Conservation (phyloP, 2,329 filamentous ascomycete genomes). For the Monilinia fructigena region DNA sequence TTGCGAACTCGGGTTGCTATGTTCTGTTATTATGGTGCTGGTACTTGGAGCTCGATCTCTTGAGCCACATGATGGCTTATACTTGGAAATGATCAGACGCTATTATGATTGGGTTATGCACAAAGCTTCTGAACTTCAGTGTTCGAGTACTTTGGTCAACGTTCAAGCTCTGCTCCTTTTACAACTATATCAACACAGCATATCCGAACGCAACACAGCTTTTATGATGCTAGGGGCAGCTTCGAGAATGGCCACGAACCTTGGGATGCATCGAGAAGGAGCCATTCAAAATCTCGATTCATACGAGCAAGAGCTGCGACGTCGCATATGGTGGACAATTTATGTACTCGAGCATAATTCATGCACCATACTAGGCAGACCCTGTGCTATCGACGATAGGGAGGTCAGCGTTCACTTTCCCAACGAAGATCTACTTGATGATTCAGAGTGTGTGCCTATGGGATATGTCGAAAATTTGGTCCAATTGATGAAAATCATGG, state of each 20-base stretch:
- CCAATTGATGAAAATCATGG: constrained; percentile 33
- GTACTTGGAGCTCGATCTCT: constrained; percentile 44
- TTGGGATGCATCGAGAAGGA: constrained; percentile 47
- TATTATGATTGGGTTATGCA: constrained; percentile 41
- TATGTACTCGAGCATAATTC: constrained; percentile 38
- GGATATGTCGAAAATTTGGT: constrained; percentile 35
- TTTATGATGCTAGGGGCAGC: constrained; percentile 45
- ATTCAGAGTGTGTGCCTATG: constrained; percentile 31
- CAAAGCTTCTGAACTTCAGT: constrained; percentile 42
- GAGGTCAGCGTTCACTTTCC: constrained; percentile 38
- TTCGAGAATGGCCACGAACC: constrained; percentile 45
- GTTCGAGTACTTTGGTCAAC: constrained; percentile 44
- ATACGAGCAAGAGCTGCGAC: constrained; percentile 36
- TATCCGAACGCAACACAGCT: constrained; percentile 45
- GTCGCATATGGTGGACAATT: constrained; percentile 39
- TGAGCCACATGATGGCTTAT: constrained; percentile 37
- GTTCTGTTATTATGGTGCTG: constrained; percentile 42
- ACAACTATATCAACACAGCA: constrained; percentile 45
- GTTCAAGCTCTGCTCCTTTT: constrained; percentile 46
- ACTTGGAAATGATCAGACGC: constrained; percentile 40
- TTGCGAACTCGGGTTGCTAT: constrained; percentile 45
- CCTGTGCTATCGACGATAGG: constrained; percentile 36
- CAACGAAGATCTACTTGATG: constrained; percentile 37
- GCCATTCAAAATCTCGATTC: constrained; percentile 42
- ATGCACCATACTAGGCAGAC: constrained; percentile 38